Percentiles rank a stretch among this genome's conserved stretches.
These are phyloP conservation scores for Astraeus odoratus DNA, from an alignment of 768 basidiomycete species.

Conservation along the genomic window DNA sequence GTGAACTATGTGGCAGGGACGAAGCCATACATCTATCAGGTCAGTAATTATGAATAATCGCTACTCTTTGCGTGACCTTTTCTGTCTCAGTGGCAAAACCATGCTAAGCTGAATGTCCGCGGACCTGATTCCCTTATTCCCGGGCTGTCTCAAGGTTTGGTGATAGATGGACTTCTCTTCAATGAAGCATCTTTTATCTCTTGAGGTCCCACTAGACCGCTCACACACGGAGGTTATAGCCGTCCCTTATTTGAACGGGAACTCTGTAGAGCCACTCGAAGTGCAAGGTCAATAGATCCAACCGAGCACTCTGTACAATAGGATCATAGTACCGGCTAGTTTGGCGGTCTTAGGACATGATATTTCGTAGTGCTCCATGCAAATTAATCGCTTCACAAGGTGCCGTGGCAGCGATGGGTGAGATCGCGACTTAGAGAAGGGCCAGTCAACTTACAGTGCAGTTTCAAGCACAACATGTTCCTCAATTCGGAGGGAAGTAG, in stretches of 20 bases:
- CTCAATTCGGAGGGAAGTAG: no score
- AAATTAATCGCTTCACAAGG: no score
- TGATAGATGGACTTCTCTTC: slow-evolving; percentile 68
- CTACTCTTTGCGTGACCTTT: background rate
- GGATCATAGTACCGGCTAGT: background rate
- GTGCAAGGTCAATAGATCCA: no score
- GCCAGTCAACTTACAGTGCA: no score
- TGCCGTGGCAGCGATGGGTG: no score
- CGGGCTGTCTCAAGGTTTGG: slow-evolving; percentile 31
- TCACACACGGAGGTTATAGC: background rate
- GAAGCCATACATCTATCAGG: slow-evolving; percentile 94
- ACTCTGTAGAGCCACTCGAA: no score
- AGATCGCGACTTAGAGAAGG: no score
- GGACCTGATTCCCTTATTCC: slow-evolving; percentile 35
- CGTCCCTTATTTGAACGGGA: no score
- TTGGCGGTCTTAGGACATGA: no score
- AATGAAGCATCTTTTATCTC: slow-evolving; percentile 92
- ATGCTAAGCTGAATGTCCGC: slow-evolving; percentile 42
- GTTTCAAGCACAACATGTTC: no score
- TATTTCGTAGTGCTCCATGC: no score
- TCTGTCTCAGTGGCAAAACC: slow-evolving; percentile 47
- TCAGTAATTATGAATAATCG: slow-evolving; percentile 25
- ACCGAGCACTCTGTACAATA: background rate
- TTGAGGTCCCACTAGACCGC: background rate
- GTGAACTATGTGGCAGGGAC: slow-evolving; percentile 91